Base-by-base conservation (phyloP, 164 flowering plant genomes). In the Chimonanthus praecox region DNA sequence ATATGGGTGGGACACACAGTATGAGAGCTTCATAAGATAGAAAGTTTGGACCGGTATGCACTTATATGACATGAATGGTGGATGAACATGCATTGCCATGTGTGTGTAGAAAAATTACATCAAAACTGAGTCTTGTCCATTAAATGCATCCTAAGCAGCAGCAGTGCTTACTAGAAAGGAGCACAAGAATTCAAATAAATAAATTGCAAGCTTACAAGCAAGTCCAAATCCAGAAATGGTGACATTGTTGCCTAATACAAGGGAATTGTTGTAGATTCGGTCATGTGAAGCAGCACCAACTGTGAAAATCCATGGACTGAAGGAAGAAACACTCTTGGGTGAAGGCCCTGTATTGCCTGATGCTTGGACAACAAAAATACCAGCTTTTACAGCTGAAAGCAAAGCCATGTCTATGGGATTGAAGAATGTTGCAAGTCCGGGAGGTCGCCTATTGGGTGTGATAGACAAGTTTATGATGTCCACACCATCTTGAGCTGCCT, bases 401-500 rank as follows among this genome's bases (percentile, higher is more conserved):
- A 95, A 80, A 6, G 98, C 97, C 99, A 95, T 95, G 77, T 95
- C 99, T 78, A 95, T 89, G 20, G 98, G 99, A 82, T 93, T 95
- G 65, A 95, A 92, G 78, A 92, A 95, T 46, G 95, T 92, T 46
- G 99, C 99, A 71, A 95, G 75, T 47, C 99, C 99, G 47, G 94
- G 94, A 77, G 99, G 99, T 47, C 95, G 94, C 79, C 99, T 82
- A 78, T 95, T 93, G 54, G 99, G 99, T 64, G 99, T 95, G 75
- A 95, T 92, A 74, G 99, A 95, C 73, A 95, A 87, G 83, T 94
- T 95, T 80, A 95, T 76, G 61, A 95, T 79, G 78, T 95, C 98
- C 72, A 95, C 98, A 71, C 99, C 99, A 84, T 95, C 99, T 78
- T 89, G 97, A 78, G 98, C 99, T 71, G 99, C 98, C 99, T 95